Percentiles rank a stretch among this genome's conserved stretches.
These are phyloP conservation scores for Cyberlindnera sargentensis DNA, from an alignment of 805 yeast genomes.

Conservation along the genomic window DNA sequence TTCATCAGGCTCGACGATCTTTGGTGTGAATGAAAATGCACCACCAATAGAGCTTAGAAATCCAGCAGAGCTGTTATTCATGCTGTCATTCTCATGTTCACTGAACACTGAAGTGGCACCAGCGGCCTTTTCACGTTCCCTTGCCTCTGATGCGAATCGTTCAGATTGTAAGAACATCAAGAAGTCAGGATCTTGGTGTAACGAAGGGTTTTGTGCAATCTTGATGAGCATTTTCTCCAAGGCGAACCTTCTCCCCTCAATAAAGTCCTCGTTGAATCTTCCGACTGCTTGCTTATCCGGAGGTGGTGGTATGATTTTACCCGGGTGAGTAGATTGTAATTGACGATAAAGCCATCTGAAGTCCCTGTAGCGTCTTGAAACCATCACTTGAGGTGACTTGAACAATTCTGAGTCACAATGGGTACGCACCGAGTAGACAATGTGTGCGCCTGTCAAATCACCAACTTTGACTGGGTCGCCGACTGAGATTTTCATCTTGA, in stretches of 20 bases:
- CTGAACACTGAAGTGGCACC: conserved; percentile 34
- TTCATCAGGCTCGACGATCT: conserved; percentile 70
- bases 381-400: conserved; percentile 40
- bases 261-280: conserved; percentile 81
- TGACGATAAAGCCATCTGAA: conserved; percentile 93
- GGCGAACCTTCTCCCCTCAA: conserved; percentile 78
- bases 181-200: conserved; percentile 72
- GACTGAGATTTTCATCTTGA: conserved; percentile 55
- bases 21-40: conserved; percentile 58
- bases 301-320: conserved; percentile 89
- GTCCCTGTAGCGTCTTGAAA: conserved; percentile 82
- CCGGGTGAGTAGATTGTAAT: conserved; percentile 80
- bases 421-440: conserved; percentile 75
- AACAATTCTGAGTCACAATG: conserved; percentile 32
- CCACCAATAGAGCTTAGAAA: conserved; percentile 63
- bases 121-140: conserved; percentile 55
- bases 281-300: conserved; percentile 93
- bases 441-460: conserved; percentile 81
- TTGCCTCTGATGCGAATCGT: conserved; percentile 60
- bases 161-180: conserved; percentile 70
- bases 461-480: conserved; percentile 92
- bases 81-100: conserved; percentile 26
- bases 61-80: conserved; percentile 35
- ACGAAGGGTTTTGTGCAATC: conserved; percentile 46
- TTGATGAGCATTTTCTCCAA: conserved; percentile 80